phyloP scores from a whole-genome alignment of 495 filamentous ascomycete species.

The Tuber brumale region DNA sequence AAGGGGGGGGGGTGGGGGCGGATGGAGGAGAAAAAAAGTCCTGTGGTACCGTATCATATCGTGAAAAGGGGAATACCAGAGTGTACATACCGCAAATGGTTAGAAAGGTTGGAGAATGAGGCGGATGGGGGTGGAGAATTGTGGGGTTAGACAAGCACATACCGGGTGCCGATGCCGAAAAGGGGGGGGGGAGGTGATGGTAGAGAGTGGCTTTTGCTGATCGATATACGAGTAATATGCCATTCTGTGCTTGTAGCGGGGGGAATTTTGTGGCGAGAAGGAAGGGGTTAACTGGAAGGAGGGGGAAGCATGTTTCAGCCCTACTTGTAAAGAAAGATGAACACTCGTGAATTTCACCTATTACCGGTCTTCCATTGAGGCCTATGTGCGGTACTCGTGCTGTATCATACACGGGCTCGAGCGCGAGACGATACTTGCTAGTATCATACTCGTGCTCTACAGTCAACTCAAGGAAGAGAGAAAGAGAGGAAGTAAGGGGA shows the following conservation, averaged over 20 bases:
- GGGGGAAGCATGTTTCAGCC: background rate
- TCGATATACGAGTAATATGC: background rate
- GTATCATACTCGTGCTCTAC: background rate
- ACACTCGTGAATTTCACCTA: background rate
- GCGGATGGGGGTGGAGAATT: background rate
- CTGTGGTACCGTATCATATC: background rate
- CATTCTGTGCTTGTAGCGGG: background rate
- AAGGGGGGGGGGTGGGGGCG: background rate
- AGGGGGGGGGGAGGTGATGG: background rate
- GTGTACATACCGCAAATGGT: background rate
- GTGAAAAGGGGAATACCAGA: background rate
- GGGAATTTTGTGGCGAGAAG: background rate
- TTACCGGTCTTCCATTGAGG: background rate
- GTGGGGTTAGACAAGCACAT: background rate
- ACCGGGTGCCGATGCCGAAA: background rate
- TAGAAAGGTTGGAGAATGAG: background rate
- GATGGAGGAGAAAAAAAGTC: background rate
- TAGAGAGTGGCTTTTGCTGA: slow-evolving; percentile 1
- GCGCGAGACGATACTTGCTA: background rate
- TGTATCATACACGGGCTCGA: background rate
- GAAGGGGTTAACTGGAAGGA: background rate
- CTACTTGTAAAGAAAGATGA: background rate
- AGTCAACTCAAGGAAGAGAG: background rate
- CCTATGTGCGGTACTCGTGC: background rate
- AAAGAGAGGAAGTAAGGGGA: background rate